A percentile compares a stretch with the other conserved stretches of the same genome.
These are phyloP conservation scores for Cutaneotrichosporon mucoides DNA, from an alignment of 1,284 basidiomycete genomes.

Conservation along the genomic window DNA sequence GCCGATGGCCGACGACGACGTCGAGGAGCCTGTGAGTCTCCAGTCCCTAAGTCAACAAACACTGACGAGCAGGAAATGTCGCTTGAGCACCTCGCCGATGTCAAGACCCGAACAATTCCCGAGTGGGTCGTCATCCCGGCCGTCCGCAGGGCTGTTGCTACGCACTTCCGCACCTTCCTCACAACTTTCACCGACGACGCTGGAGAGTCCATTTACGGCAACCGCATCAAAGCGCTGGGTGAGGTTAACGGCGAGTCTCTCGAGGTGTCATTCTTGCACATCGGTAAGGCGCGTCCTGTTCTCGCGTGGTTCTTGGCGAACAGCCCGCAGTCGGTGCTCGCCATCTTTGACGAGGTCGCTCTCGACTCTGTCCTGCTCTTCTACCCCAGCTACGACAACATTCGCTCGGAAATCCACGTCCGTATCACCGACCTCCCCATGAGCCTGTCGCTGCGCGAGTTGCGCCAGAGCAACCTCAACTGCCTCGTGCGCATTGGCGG, in stretches of 20 bases:
- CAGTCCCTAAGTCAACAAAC: too few relatives aligned
- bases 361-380: slow-evolving; percentile 90
- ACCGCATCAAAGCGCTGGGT: slow-evolving; percentile 86
- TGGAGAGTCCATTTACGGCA: slow-evolving; percentile 88
- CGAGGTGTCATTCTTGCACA: slow-evolving; percentile 91
- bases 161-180: slow-evolving; percentile 91
- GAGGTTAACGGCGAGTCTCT: slow-evolving; percentile 97
- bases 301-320: slow-evolving; percentile 96
- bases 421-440: slow-evolving; percentile 92
- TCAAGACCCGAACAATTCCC: slow-evolving; percentile 93
- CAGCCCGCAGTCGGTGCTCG: slow-evolving; percentile 85
- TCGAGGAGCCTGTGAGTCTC: too few relatives aligned
- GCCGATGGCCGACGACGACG: slow-evolving; percentile 74
- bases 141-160: slow-evolving; percentile 82
- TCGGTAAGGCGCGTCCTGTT: slow-evolving; percentile 85
- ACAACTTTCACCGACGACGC: slow-evolving; percentile 93
- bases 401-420: slow-evolving; percentile 97
- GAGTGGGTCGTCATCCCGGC: slow-evolving; percentile 95
- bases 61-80: slow-evolving; percentile 82
- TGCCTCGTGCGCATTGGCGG: slow-evolving; percentile 92
- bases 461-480: slow-evolving; percentile 89
- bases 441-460: slow-evolving; percentile 81
- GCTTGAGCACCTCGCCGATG: slow-evolving; percentile 91
- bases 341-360: slow-evolving; percentile 93
- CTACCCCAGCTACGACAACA: slow-evolving; percentile 93